A percentile compares a stretch with the other conserved stretches of the same genome.
phyloP scores from a whole-genome alignment of 345 rosid species.

The Linum trigynum region DNA sequence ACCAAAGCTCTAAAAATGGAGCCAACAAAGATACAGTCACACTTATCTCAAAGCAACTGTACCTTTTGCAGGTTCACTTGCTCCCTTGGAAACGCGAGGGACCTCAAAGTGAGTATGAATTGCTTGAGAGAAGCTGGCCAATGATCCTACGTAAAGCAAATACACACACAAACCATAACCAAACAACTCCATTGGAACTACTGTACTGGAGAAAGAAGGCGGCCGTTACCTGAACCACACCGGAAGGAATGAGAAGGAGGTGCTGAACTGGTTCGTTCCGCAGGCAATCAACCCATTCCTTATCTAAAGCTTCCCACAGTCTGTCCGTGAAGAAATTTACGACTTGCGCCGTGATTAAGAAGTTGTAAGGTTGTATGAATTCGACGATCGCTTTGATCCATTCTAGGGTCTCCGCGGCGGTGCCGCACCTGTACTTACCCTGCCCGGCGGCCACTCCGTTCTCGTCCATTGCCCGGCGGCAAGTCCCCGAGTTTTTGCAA shows the following conservation, averaged over 20 bases:
- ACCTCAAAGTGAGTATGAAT: slow-evolving; percentile 46
- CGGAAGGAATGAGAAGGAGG: slow-evolving; percentile 70
- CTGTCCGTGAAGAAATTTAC: slow-evolving; percentile 79
- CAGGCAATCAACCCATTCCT: slow-evolving; percentile 70
- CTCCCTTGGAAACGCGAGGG: slow-evolving; percentile 58
- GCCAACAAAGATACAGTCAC: too few species aligned
- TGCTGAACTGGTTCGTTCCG: slow-evolving; percentile 45
- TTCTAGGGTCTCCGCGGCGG: slow-evolving; percentile 49
- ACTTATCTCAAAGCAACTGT: background rate
- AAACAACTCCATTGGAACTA: background rate
- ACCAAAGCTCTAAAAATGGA: too few species aligned
- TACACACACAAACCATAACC: background rate
- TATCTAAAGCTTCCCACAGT: slow-evolving; percentile 70
- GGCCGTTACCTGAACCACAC: slow-evolving; percentile 40
- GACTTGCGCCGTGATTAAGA: slow-evolving; percentile 51
- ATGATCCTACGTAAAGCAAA: slow-evolving; percentile 36
- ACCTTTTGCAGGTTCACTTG: slow-evolving; percentile 56
- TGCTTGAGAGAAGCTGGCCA: slow-evolving; percentile 81
- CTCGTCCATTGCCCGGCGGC: background rate
- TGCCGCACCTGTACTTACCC: slow-evolving; percentile 47
- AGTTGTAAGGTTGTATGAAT: slow-evolving; percentile 48
- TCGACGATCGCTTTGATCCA: slow-evolving; percentile 61
- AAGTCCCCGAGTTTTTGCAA: background rate
- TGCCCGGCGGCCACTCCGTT: slow-evolving; percentile 2
- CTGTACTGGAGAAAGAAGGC: too few species aligned